phyloP scores from a whole-genome alignment of 2,329 filamentous ascomycete genomes.

The Didymella glomerata region DNA sequence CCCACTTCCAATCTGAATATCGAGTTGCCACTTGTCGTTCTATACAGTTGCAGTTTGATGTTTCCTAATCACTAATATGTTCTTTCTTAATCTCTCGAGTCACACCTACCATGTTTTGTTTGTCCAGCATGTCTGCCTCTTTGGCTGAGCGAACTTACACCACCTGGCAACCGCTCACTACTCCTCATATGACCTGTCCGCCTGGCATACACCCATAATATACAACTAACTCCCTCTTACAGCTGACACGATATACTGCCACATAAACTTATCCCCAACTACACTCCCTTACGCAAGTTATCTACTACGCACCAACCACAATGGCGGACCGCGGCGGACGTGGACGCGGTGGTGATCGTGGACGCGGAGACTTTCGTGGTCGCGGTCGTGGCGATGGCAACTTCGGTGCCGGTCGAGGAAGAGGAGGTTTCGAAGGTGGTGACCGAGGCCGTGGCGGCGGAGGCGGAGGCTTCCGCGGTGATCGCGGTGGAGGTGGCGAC shows the following conservation, averaged over 20 bases:
- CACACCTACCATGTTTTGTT: not conserved
- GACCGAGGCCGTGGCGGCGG: constrained; percentile 32
- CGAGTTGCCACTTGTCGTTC: not conserved
- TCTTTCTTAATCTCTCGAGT: not conserved
- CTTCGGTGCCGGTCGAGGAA: constrained; percentile 25
- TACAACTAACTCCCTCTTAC: not conserved
- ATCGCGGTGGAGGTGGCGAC: constrained; percentile 14
- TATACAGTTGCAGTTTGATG: not conserved
- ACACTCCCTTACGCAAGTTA: not conserved
- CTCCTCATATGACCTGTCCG: not conserved
- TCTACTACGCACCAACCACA: not conserved
- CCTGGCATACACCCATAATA: not conserved
- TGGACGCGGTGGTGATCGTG: constrained; percentile 29
- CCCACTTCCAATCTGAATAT: not conserved
- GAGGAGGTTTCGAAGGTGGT: constrained; percentile 24
- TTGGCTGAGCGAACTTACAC: not conserved
- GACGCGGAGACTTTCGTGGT: constrained; percentile 33
- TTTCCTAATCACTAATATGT: not conserved
- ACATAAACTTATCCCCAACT: not conserved
- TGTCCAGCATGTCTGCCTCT: not conserved
- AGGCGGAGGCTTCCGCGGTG: constrained; percentile 22
- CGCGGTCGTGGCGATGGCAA: constrained; percentile 38
- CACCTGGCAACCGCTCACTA: not conserved
- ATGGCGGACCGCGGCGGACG: constrained; percentile 22
- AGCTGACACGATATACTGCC: not conserved